phyloP scores from a whole-genome alignment of 345 rosid genomes.

The Eucalyptus fibrosa region DNA sequence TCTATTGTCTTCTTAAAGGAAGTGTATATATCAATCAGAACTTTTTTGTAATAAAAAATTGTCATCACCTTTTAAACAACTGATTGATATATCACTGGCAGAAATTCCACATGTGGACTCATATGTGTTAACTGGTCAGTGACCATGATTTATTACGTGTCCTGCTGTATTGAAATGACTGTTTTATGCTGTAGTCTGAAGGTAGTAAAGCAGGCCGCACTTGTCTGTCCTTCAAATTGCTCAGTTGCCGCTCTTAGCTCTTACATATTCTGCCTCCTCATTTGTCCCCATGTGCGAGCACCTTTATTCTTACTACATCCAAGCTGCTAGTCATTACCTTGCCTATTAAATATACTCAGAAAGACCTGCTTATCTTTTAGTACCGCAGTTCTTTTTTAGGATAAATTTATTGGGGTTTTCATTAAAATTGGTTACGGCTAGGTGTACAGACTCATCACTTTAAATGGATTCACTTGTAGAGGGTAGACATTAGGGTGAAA shows the following conservation, averaged over 20 bases:
- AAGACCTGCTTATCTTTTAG: neutral
- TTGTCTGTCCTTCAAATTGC: neutral
- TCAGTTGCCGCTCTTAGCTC: neutral
- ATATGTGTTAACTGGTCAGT: neutral
- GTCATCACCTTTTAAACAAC: neutral
- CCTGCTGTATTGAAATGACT: neutral
- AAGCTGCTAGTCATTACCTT: neutral
- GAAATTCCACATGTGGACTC: neutral
- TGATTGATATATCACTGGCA: neutral
- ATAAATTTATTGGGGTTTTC: neutral
- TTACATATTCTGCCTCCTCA: neutral
- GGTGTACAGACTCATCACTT: neutral
- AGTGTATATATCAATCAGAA: neutral
- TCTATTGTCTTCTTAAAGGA: neutral
- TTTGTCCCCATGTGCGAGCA: neutral
- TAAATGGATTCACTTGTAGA: neutral
- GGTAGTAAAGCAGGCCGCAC: neutral
- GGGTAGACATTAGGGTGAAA: neutral
- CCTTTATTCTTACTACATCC: neutral
- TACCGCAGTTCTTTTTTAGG: neutral
- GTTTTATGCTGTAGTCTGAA: neutral
- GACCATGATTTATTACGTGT: neutral
- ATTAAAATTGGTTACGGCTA: neutral
- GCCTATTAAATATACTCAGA: neutral
- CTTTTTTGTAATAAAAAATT: neutral